These are phyloP conservation scores for Thelonectria rubi DNA, from an alignment of 2,329 filamentous ascomycete genomes.

Conservation along the genomic window DNA sequence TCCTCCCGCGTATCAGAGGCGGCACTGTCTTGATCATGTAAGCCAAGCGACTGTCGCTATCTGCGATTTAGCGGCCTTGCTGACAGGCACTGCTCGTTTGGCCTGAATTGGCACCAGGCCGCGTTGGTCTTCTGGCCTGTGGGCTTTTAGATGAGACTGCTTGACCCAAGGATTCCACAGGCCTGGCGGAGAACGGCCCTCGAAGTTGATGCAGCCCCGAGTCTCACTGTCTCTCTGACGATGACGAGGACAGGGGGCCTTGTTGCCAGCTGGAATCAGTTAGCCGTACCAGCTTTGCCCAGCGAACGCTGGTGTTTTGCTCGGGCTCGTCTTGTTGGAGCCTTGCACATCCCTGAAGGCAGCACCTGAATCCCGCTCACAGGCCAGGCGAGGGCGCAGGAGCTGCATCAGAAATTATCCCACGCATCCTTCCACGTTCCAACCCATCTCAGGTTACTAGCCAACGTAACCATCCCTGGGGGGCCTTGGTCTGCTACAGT, in stretches of 20 bases:
- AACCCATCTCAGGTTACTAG: constrained; percentile 12
- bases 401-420: constrained; percentile 21
- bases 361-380: constrained; percentile 16
- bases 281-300: constrained; percentile 18
- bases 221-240: constrained; percentile 29
- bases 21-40: constrained; percentile 27
- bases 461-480: background rate
- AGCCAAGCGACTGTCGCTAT: constrained; percentile 18
- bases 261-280: constrained; percentile 13
- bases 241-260: constrained; percentile 21
- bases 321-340: background rate
- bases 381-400: constrained; percentile 2
- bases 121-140: constrained; percentile 30
- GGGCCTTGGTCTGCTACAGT: background rate
- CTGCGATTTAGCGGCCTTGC: constrained; percentile 18
- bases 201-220: constrained; percentile 20
- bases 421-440: constrained; percentile 18
- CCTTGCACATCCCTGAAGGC: background rate
- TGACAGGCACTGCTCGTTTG: constrained; percentile 24
- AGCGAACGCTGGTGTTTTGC: background rate
- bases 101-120: constrained; percentile 29
- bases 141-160: constrained; percentile 30
- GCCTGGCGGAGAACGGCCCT: constrained; percentile 10
- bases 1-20: constrained; percentile 1
- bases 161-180: constrained; percentile 10